Evolutionary conservation across 352 stramenopile species (phyloP).

Genomic region (Globisporangium parvum): DNA sequence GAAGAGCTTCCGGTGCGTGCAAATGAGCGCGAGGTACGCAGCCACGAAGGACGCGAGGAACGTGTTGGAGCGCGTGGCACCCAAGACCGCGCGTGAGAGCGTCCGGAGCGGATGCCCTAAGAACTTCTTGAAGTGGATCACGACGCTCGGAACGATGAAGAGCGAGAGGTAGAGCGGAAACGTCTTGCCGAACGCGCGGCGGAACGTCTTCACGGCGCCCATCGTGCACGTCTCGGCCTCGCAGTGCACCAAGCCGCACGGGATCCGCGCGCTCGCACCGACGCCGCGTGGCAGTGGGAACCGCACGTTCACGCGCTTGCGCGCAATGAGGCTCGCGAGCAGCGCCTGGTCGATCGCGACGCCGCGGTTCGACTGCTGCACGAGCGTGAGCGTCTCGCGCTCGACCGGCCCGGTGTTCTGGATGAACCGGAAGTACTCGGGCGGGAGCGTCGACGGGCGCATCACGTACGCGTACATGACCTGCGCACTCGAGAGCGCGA

Average conservation of each 20-base stretch:
- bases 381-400: conserved; percentile 53
- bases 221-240: conserved; percentile 36
- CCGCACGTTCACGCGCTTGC: conserved; percentile 22
- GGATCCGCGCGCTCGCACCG: conserved; percentile 19
- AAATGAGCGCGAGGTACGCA: conserved; percentile 64
- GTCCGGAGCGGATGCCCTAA: conserved; percentile 44
- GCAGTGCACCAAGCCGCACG: conserved; percentile 60
- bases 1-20: conserved; percentile 44
- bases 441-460: conserved; percentile 55
- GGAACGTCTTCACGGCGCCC: conserved; percentile 51
- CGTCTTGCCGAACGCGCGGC: conserved; percentile 48
- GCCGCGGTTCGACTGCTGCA: conserved; percentile 54
- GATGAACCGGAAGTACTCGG: conserved; percentile 84
- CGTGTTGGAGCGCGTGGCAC: conserved; percentile 67
- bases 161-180: conserved; percentile 83
- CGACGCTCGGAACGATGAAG: conserved; percentile 76
- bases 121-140: conserved; percentile 82
- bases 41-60: conserved; percentile 73
- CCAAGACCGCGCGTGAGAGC: conserved; percentile 48
- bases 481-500: conserved; percentile 68
- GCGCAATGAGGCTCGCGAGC: conserved; percentile 38
- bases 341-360: conserved; percentile 30
- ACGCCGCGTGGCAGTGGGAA: conserved; percentile 29
- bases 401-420: conserved; percentile 63
- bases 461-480: conserved; percentile 88